A percentile compares a stretch with the other conserved stretches of the same genome.
Evolutionary conservation across 345 rosid genomes (phyloP).

Genomic region (Physaria fendleri): DNA sequence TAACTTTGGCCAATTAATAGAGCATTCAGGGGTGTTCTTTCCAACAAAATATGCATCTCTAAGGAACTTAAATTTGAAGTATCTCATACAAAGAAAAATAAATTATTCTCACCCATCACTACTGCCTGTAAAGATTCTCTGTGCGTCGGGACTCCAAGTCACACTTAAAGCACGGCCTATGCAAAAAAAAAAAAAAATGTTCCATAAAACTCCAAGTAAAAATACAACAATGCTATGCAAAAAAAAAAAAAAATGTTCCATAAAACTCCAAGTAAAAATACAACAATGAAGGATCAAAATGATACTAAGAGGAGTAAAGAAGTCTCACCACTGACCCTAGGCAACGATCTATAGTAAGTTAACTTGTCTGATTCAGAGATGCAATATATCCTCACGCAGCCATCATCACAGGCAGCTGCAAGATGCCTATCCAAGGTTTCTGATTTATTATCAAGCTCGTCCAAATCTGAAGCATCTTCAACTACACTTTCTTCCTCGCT

Average conservation of each 20-base stretch:
- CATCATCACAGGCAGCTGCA: constrained; percentile 94
- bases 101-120: constrained; percentile 78
- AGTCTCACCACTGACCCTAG: constrained; percentile 95
- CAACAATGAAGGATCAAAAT: constrained; percentile 3
- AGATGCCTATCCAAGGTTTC: constrained; percentile 36
- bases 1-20: background rate
- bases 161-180: constrained; percentile 80
- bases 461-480: constrained; percentile 53
- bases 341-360: constrained; percentile 58
- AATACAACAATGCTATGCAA: too few species aligned
- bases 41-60: background rate
- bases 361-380: constrained; percentile 51
- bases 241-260: background rate
- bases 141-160: constrained; percentile 63
- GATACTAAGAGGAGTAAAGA: constrained; percentile 22
- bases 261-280: constrained; percentile 11
- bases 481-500: constrained; percentile 49
- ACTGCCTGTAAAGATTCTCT: constrained; percentile 67
- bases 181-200: constrained; percentile 7
- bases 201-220: constrained; percentile 11
- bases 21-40: background rate
- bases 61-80: background rate
- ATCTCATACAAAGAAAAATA: background rate
- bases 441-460: constrained; percentile 34
- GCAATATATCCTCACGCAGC: constrained; percentile 62